Evolutionary conservation across 352 stramenopile genomes (phyloP), one percentile per base, ranked within the genome.

Genomic region (Globisporangium radiosum): DNA sequence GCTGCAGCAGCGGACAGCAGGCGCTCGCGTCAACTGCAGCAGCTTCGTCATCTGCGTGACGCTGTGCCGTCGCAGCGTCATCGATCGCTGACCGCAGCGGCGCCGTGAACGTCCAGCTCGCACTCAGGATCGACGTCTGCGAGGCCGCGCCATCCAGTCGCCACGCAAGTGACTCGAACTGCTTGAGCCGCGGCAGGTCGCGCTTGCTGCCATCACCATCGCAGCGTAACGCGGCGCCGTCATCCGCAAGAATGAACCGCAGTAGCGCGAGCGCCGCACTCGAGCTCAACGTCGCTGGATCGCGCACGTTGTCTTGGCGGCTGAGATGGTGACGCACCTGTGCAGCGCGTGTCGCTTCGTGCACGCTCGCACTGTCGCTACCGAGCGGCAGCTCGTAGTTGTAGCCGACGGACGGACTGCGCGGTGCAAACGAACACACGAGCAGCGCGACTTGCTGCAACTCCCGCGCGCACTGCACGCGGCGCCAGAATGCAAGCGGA

Each of bases 371-470:
- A 11, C 25, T 38, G 11, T 1, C 6, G 9, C 17, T 19, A 6
- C 7, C 7, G 10, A 8, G 56, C 44, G 15, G 39, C 15, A 39
- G 33, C 38, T 13, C 10, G 7, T 52, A 33, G 38, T 51, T 5
- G 13, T 44, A 38, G 36, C 15, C 39, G 17, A 17, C 33, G 14
- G 56, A 10, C 9, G 62, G 62, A 48, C 56, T 53, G 2, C 25
- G 25, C 11, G 57, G 57, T 14, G 57, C 33, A n/a, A 56, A 64
- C 39, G 49, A 56, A 45, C 57, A 68, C 39, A 68, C 51, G 6
- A 56, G 44, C 45, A 64, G 36, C 39, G 62, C 57, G 6, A 68
- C 19, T 25, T 47, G 15, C 38, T 55, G 61, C n/a, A 66, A 42
- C 37, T 66, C 61, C 14, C 5, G 37, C 7, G 62, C 51, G 5